Evolutionary conservation across 192 early-diverging fungal genomes (phyloP), one percentile per base, ranked within the genome.

Genomic region (Podochytrium sp.): DNA sequence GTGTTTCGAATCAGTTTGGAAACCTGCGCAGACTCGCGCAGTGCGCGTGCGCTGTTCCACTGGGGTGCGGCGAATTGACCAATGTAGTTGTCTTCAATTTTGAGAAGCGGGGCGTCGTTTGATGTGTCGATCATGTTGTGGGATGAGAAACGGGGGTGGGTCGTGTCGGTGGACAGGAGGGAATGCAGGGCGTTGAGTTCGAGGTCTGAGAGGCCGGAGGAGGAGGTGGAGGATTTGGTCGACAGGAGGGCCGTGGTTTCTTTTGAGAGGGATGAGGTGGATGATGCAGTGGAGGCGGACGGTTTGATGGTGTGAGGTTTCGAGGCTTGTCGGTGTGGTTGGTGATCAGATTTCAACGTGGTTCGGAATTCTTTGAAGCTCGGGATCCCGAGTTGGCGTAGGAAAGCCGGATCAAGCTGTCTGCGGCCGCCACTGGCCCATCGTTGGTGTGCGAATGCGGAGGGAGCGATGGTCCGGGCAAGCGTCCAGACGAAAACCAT

Each of bases 21-120:
- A 12, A 57, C n/a, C 14, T 27, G n/a, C 23, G 10, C 30, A n/a
- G 55, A n/a, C 25, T 34, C 59, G 6, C 33, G 59, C n/a, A 27
- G 27, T 47, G 27, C 39, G 10, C 41, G 47, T 50, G 42, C 16
- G 1, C 32, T 38, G 5, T 34, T 16, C 14, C 7, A 29, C 18
- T 10, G 43, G 30, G 50, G 50, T 10, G 37, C 14, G 12, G 38
- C 20, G 37, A 69, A 69, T 23, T 69, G 66, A 7, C 27, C 33
- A 37, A 69, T 69, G 51, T 33, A 69, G 30, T 35, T 41, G 20
- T 20, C 51, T 18, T 55, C 66, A 4, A 69, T 35, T 33, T 69
- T 69, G 23, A 69, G 51, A n/a, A 55, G 35, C 34, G n/a, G 33
- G 16, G 18, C 20, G 14, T 30, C 39, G 47, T 10, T 29, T n/a